Evolutionary conservation across 140 eudicot genomes (phyloP).

Genomic region (Anethum foeniculum): DNA sequence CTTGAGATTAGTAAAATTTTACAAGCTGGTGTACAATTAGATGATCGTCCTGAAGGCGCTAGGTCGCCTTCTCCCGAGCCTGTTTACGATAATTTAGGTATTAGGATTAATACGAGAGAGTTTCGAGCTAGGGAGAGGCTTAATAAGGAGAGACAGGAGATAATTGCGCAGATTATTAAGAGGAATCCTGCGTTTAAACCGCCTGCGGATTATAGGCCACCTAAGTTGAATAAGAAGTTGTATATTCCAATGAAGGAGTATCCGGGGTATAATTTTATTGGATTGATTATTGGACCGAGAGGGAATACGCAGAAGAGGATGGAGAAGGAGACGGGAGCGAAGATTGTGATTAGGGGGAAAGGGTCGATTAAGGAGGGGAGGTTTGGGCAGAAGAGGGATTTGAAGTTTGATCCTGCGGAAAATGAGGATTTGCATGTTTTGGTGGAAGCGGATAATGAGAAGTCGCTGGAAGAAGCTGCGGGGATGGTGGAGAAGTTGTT

Average conservation of each 20-base stretch:
- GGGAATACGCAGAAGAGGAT: slow-evolving; percentile 69
- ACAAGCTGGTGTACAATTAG: slow-evolving; percentile 42
- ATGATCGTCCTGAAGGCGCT: slow-evolving; percentile 61
- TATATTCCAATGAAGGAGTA: slow-evolving; percentile 54
- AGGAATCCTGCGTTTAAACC: slow-evolving; percentile 56
- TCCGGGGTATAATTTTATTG: slow-evolving; percentile 60
- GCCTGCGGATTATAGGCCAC: slow-evolving; percentile 65
- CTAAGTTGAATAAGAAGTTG: slow-evolving; percentile 53
- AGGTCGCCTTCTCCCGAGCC: slow-evolving; percentile 71
- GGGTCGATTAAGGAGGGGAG: slow-evolving; percentile 56
- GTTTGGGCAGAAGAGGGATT: slow-evolving; percentile 45
- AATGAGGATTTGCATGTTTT: slow-evolving; percentile 61
- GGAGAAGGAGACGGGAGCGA: slow-evolving; percentile 65
- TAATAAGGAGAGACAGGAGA: slow-evolving; percentile 57
- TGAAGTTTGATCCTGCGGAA: slow-evolving; percentile 48
- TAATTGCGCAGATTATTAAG: slow-evolving; percentile 51
- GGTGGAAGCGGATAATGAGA: slow-evolving; percentile 56
- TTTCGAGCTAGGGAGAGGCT: slow-evolving; percentile 56
- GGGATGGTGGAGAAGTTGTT: slow-evolving; percentile 61
- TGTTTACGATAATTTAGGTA: slow-evolving; percentile 51
- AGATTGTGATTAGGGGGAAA: slow-evolving; percentile 59
- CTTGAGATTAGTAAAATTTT: slow-evolving; percentile 58
- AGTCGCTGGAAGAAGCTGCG: slow-evolving; percentile 50
- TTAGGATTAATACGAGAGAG: slow-evolving; percentile 61
- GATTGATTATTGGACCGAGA: slow-evolving; percentile 57